phyloP scores from a whole-genome alignment of 73 alveolate species.

The Tetrahymena borealis region DNA sequence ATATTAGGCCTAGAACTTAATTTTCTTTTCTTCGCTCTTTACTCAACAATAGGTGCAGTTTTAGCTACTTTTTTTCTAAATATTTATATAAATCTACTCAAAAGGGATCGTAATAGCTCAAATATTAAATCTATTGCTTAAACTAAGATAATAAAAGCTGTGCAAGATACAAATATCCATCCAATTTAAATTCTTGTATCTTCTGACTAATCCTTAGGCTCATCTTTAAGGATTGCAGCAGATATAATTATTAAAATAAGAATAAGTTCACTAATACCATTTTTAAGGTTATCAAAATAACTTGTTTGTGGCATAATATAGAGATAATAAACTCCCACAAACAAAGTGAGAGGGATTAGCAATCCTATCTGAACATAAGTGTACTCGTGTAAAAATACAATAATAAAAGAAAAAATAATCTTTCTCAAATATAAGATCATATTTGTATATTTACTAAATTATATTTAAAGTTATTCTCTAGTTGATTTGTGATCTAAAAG shows the following conservation, averaged over 20 bases:
- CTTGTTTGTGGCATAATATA: not conserved
- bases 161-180: not conserved
- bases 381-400: not conserved
- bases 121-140: not conserved
- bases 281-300: not conserved
- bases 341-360: not conserved
- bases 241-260: not conserved
- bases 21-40: not conserved
- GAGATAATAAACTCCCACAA: not conserved
- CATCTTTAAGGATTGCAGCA: not conserved
- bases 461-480: not conserved
- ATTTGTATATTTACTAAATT: not conserved
- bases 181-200: not conserved
- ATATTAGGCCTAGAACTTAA: not conserved
- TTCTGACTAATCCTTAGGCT: not conserved
- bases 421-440: not conserved
- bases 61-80: not conserved
- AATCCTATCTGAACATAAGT: not conserved
- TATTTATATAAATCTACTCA: not conserved
- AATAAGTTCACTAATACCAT: not conserved
- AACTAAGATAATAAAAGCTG: not conserved
- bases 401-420: not conserved
- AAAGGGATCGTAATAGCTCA: not conserved
- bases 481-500: not conserved
- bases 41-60: not conserved